A percentile compares a stretch with the other conserved stretches of the same genome.
phyloP scores from a whole-genome alignment of 495 filamentous ascomycete species.

The Clavariopsis aquatica region DNA sequence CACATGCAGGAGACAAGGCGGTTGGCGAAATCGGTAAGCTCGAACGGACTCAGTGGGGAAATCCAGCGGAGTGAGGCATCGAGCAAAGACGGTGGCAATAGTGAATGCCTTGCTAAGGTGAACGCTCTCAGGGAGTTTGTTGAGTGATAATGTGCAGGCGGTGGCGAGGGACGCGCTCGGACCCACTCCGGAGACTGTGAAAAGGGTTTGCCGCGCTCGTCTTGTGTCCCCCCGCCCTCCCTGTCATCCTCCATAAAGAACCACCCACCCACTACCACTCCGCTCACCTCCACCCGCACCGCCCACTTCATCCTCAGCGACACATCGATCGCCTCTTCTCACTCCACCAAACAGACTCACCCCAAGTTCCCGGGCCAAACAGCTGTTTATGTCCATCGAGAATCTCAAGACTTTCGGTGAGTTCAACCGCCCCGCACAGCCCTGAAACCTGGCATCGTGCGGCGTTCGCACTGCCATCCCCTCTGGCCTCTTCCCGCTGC shows the following conservation, averaged over 20 bases:
- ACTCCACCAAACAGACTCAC: constrained; percentile 27
- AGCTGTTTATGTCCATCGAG: constrained; percentile 97
- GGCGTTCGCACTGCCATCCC: constrained; percentile 7
- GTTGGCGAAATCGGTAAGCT: not conserved
- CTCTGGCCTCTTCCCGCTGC: not conserved
- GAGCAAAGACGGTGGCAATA: no score
- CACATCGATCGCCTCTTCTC: constrained; percentile 22
- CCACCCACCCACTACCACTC: constrained; percentile 4
- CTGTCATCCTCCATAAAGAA: constrained; percentile 10
- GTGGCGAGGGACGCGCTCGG: not conserved
- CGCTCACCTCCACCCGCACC: constrained; percentile 7
- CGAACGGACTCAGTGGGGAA: not conserved
- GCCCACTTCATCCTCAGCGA: constrained; percentile 19
- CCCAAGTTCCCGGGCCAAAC: constrained; percentile 29
- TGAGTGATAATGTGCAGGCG: not conserved
- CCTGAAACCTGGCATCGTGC: constrained; percentile 24
- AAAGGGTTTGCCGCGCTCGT: constrained; percentile 1
- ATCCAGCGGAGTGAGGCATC: not conserved
- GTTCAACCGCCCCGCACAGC: constrained; percentile 50
- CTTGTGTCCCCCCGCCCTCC: not conserved
- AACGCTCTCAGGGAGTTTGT: not conserved
- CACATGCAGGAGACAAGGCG: constrained; percentile 11
- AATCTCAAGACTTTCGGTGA: constrained; percentile 99
- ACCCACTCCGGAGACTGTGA: not conserved
- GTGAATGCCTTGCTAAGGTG: no score